Evolutionary conservation across 495 filamentous ascomycete genomes (phyloP).

Genomic region (Podospora fimiseda): DNA sequence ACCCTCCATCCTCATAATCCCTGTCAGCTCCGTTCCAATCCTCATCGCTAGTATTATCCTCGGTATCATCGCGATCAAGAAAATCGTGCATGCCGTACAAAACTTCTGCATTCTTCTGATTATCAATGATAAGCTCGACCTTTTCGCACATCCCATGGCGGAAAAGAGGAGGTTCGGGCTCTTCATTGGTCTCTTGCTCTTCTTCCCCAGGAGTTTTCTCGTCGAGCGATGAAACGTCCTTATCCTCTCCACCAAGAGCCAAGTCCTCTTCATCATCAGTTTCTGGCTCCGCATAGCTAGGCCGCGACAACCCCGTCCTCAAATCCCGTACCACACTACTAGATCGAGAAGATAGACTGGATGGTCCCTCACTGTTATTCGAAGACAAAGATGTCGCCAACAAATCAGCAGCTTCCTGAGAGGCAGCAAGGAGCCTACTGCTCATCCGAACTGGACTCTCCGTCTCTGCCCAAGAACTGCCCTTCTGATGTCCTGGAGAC

Average conservation of each 20-base stretch:
- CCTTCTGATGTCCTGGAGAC: slow-evolving; percentile 8
- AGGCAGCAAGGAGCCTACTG: too few species aligned
- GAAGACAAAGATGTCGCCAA: too few species aligned
- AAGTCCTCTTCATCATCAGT: slow-evolving; percentile 33
- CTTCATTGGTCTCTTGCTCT: neutral
- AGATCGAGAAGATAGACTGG: slow-evolving; percentile 16
- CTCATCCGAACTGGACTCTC: neutral
- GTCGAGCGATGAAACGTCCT: neutral
- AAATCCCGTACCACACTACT: slow-evolving; percentile 18
- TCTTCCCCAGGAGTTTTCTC: neutral
- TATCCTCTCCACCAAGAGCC: neutral
- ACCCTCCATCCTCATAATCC: slow-evolving; percentile 17
- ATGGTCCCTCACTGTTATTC: slow-evolving; percentile 4
- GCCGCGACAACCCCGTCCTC: slow-evolving; percentile 7
- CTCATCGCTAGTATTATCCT: slow-evolving; percentile 53
- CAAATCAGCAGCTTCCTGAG: too few species aligned
- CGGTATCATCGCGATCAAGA: slow-evolving; percentile 52
- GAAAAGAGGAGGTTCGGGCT: slow-evolving; percentile 17
- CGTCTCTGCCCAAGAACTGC: neutral
- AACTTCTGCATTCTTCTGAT: slow-evolving; percentile 68
- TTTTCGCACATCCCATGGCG: slow-evolving; percentile 74
- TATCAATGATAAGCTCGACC: slow-evolving; percentile 77
- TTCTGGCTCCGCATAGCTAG: slow-evolving; percentile 29
- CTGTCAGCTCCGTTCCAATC: slow-evolving; percentile 64
- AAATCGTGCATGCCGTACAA: slow-evolving; percentile 74